Conservation (phyloP, 1,284 basidiomycete species). For the Puccinia novopanici region DNA sequence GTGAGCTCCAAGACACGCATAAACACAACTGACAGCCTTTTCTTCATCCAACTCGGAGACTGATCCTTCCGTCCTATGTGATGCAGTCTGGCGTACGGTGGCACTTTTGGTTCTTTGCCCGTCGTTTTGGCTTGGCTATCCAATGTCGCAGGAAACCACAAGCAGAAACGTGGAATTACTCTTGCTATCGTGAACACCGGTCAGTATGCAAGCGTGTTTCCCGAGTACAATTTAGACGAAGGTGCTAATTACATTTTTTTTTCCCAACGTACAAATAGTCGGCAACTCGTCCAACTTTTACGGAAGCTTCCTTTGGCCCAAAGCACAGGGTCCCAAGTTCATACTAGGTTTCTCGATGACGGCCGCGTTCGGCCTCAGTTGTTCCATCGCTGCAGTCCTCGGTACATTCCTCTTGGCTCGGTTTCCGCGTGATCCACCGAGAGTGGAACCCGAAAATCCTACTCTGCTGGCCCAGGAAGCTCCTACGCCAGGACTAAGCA, state of each 20-base stretch:
- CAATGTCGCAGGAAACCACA: constrained; percentile 59
- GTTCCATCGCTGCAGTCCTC: not conserved
- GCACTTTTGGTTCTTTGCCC: constrained; percentile 62
- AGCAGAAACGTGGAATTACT: constrained; percentile 61
- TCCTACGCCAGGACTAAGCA: not conserved
- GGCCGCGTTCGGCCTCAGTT: constrained; percentile 23
- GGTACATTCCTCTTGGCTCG: not conserved
- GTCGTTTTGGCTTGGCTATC: constrained; percentile 61
- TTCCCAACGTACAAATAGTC: constrained; percentile 49
- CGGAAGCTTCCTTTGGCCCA: constrained; percentile 63
- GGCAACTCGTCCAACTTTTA: constrained; percentile 61
- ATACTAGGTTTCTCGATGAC: constrained; percentile 5
- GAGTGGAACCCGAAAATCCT: not conserved
- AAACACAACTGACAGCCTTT: no score
- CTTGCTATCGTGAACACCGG: constrained; percentile 60
- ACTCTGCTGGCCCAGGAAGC: not conserved
- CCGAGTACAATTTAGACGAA: constrained; percentile 51
- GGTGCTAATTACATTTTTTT: not conserved
- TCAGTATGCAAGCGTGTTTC: constrained; percentile 44
- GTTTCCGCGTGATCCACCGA: not conserved
- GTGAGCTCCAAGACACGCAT: constrained; percentile 8
- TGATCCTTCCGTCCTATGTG: not conserved
- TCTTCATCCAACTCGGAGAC: not conserved
- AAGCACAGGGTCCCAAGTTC: constrained; percentile 26
- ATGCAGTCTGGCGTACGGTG: constrained; percentile 60